phyloP scores from a whole-genome alignment of 1,139 yeast genomes.

The Pichia sp. region DNA sequence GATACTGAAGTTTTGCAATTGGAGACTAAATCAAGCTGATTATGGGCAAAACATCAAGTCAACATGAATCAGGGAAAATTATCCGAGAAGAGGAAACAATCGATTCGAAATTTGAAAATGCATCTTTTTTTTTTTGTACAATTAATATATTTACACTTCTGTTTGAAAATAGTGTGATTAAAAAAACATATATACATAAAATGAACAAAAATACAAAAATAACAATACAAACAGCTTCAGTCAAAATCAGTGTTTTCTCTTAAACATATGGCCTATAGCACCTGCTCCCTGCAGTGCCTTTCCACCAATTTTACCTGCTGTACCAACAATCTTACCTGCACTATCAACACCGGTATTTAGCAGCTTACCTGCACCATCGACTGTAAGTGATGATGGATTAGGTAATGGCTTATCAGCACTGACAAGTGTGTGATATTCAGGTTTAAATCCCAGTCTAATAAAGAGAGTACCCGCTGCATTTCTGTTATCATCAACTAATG shows the following conservation, averaged over 20 bases:
- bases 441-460: slow-evolving; percentile 57
- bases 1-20: too few species aligned
- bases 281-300: slow-evolving; percentile 15
- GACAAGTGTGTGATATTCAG: slow-evolving; percentile 56
- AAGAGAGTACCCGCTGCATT: slow-evolving; percentile 58
- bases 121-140: too few species aligned
- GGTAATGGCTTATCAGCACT: slow-evolving; percentile 30
- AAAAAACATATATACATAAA: background rate
- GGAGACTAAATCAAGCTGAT: too few species aligned
- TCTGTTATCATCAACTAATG: slow-evolving; percentile 51
- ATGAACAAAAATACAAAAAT: background rate
- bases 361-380: slow-evolving; percentile 37
- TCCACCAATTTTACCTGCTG: slow-evolving; percentile 40
- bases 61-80: too few species aligned
- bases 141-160: too few species aligned
- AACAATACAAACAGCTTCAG: background rate
- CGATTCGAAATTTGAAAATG: too few species aligned
- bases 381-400: slow-evolving; percentile 25
- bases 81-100: too few species aligned
- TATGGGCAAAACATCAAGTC: background rate
- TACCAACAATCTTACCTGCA: slow-evolving; percentile 39
- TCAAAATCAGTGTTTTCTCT: slow-evolving; percentile 7
- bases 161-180: too few species aligned
- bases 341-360: slow-evolving; percentile 38
- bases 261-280: slow-evolving; percentile 15